A percentile compares a stretch with the other conserved stretches of the same genome.
These are phyloP conservation scores for Mycena maculata DNA, from an alignment of 768 basidiomycete genomes.

Conservation along the genomic window DNA sequence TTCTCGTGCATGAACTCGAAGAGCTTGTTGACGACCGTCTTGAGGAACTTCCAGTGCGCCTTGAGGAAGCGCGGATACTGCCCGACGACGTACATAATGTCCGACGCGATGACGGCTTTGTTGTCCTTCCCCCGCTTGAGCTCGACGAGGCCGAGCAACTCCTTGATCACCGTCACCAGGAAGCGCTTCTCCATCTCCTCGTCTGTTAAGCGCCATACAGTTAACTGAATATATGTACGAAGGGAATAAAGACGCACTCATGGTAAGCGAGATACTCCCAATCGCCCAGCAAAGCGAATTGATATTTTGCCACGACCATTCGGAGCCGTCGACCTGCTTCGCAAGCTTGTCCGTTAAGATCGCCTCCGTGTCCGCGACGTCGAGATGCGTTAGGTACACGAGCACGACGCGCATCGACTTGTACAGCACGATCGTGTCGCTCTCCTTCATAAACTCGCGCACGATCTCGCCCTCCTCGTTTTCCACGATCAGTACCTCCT, in stretches of 20 bases:
- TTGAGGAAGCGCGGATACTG: constrained; percentile 99
- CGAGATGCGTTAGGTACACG: constrained; percentile 97
- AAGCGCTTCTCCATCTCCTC: constrained; percentile 99
- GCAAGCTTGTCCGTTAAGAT: constrained; percentile 97
- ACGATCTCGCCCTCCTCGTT: constrained; percentile 99
- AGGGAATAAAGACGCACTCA: constrained; percentile 75
- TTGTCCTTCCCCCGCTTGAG: constrained; percentile 99
- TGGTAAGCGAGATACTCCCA: constrained; percentile 97
- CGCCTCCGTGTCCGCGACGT: constrained; percentile 94
- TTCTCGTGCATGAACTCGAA: constrained; percentile 99
- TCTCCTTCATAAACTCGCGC: constrained; percentile 98
- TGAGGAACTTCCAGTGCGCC: constrained; percentile 99
- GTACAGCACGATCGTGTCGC: constrained; percentile 98
- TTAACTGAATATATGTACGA: neutral
- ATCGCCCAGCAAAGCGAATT: constrained; percentile 99
- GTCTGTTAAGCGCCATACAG: constrained; percentile 58
- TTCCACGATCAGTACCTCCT: constrained; percentile 99
- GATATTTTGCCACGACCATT: constrained; percentile 99
- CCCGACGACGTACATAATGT: constrained; percentile 99
- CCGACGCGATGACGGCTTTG: constrained; percentile 97
- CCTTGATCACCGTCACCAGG: constrained; percentile 98
- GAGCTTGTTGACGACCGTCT: constrained; percentile 99
- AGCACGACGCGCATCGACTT: constrained; percentile 98
- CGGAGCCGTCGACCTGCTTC: constrained; percentile 95
- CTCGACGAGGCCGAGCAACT: constrained; percentile 94